Evolutionary conservation across 2,329 filamentous ascomycete genomes (phyloP).

Genomic region (Cladosporium sp.): DNA sequence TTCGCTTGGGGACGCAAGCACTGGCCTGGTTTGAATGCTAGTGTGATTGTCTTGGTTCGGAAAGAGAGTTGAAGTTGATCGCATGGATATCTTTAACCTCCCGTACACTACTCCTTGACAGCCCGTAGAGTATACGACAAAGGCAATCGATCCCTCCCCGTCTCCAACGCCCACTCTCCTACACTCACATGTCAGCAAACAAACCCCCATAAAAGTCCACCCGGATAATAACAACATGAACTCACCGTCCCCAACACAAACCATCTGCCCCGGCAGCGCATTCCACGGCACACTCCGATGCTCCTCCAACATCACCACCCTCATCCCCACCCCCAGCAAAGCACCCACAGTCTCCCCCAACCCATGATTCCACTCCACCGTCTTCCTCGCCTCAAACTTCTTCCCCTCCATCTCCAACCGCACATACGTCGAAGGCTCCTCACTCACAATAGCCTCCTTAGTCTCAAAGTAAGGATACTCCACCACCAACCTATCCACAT

Average conservation of each 20-base stretch:
- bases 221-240: background rate
- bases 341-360: slow-evolving; percentile 26
- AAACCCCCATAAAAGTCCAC: background rate
- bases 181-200: background rate
- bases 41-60: slow-evolving; percentile 6
- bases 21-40: slow-evolving; percentile 11
- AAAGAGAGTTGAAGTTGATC: slow-evolving; percentile 7
- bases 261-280: slow-evolving; percentile 25
- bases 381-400: slow-evolving; percentile 19
- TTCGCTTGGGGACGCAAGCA: slow-evolving; percentile 14
- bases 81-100: background rate
- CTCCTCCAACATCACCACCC: slow-evolving; percentile 23
- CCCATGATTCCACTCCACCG: slow-evolving; percentile 27
- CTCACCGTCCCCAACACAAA: slow-evolving; percentile 16
- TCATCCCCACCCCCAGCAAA: slow-evolving; percentile 24
- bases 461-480: slow-evolving; percentile 26
- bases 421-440: slow-evolving; percentile 21
- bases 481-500: slow-evolving; percentile 12
- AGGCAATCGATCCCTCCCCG: slow-evolving; percentile 18
- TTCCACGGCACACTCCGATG: slow-evolving; percentile 26
- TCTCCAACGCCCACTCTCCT: slow-evolving; percentile 20
- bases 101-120: background rate
- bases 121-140: slow-evolving; percentile 22
- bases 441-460: slow-evolving; percentile 18
- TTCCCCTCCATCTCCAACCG: slow-evolving; percentile 15